Evolutionary conservation across 148 eudicot genomes (phyloP), one percentile per base, ranked within the genome.

Genomic region (Talinum fruticosum): DNA sequence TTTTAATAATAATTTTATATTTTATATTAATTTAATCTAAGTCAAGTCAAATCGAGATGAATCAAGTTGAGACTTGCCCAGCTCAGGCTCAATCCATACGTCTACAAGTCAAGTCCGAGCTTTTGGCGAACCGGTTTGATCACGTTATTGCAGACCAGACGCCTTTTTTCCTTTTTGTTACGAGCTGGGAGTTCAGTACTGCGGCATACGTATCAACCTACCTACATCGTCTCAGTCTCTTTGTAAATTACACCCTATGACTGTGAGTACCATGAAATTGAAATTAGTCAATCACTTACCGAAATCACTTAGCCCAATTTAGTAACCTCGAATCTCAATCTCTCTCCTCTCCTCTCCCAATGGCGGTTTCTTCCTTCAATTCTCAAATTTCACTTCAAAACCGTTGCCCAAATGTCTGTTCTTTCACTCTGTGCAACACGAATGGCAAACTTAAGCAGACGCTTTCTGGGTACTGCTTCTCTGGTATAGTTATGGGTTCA

Each of bases 291-390:
- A 59, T 59, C 16, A 5, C 64, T 23, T 3, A 36, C 6, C 21
- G 24, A 41, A 8, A 57, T 5, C 64, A n/a, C 23, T 21, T 24
- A 5, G 59, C 59, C n/a, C n/a, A 34, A 73, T 38, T 41, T 51
- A 23, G 57, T n/a, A 54, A 51, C 69, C 75, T 29, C 78, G 7
- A 62, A 8, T 28, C 29, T 29, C 24, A 8, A 8, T 59, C 64
- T 59, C 1, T 59, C 64, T n/a, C 66, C 10, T 18, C 2, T 29
- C 33, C 10, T 65, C 38, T 21, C 8, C 34, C 18, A 18, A 81
- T 81, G 84, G 73, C 78, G 30, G 44, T 57, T 24, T 4, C 64
- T 10, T 23, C 2, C 30, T 24, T 13, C 5, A 76, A 23, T 32
- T 16, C 69, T 8, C 68, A 23, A 19, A 73, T 69, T 35, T 30